Evolutionary conservation across 805 yeast genomes (phyloP).

Genomic region (Metschnikowia similis): DNA sequence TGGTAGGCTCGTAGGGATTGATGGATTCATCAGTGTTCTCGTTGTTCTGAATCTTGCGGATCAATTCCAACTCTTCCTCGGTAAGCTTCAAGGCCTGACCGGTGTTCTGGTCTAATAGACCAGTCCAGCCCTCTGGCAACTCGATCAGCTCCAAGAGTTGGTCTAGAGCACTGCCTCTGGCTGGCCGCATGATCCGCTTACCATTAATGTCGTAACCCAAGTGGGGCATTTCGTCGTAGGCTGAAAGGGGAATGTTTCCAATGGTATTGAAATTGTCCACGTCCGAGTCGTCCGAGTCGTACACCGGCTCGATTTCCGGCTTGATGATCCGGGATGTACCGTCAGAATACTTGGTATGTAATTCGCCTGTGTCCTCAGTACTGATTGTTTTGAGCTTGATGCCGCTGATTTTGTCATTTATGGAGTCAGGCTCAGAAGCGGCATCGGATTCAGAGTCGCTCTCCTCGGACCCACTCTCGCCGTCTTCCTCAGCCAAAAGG

Average conservation of each 20-base stretch:
- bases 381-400: slow-evolving; percentile 50
- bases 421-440: slow-evolving; percentile 46
- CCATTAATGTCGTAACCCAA: slow-evolving; percentile 97
- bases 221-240: slow-evolving; percentile 96
- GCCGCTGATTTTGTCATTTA: slow-evolving; percentile 53
- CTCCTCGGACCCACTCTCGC: slow-evolving; percentile 25
- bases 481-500: slow-evolving; percentile 53
- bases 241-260: slow-evolving; percentile 88
- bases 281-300: slow-evolving; percentile 92
- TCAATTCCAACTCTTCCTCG: slow-evolving; percentile 83
- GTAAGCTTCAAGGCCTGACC: slow-evolving; percentile 81
- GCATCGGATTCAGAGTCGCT: slow-evolving; percentile 49
- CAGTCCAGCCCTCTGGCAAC: slow-evolving; percentile 98
- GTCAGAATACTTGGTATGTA: slow-evolving; percentile 58
- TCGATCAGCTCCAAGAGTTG: slow-evolving; percentile 86
- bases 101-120: slow-evolving; percentile 83
- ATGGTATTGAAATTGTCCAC: slow-evolving; percentile 77
- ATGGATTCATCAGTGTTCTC: slow-evolving; percentile 75
- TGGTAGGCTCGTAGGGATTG: slow-evolving; percentile 88
- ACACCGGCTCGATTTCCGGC: slow-evolving; percentile 93
- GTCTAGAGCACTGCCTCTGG: slow-evolving; percentile 92
- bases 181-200: slow-evolving; percentile 98
- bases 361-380: slow-evolving; percentile 32
- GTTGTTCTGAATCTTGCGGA: slow-evolving; percentile 78
- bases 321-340: slow-evolving; percentile 73